Evolutionary conservation across 306 rosid genomes (phyloP), one percentile per base, ranked within the genome.

Genomic region (Lablab purpureus): DNA sequence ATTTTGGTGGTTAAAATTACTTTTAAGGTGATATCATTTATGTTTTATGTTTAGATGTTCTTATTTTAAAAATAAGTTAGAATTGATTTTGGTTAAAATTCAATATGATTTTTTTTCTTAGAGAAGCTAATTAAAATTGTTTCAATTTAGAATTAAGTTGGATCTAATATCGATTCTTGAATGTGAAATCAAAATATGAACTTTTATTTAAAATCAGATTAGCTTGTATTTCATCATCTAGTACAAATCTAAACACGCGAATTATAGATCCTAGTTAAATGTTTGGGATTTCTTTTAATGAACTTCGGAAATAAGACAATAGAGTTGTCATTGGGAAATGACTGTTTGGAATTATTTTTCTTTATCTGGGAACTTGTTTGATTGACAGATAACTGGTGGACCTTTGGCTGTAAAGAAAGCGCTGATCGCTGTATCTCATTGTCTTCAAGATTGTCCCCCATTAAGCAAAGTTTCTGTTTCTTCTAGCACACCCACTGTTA

Each of bases 361-460:
- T 19, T 64, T 78, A 74, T 54, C 60, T 56, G 81, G 63, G 55
- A 51, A 60, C 63, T 78, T 55, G 75, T 83, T 83, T 74, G 58
- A 23, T 66, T 72, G 68, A 46, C 88, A 90, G 94, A 90, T 86
- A 67, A 69, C 74, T 23, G 90, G 90, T 65, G 80, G 59, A 23
- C 23, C 67, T 73, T 80, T 88, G 64, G 85, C 86, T 28, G 90
- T 77, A 40, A 87, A 90, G 87, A 90, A 84, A 84, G 90, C 90
- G 8, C 73, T 84, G 74, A 54, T 87, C 75, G 77, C 77, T 56
- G 90, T 82, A 51, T 84, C 91, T 68, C 58, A 54, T 8, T 84
- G 87, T 82, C 90, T 90, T 71, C 91, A 86, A 77, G 89, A 84
- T 80, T 85, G 87, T 80, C 87, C 88, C 2, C 85, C 85, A 11